Evolutionary conservation across 2,329 filamentous ascomycete genomes (phyloP), one percentile per base, ranked within the genome.

Genomic region (Incumbomyces delicatus): DNA sequence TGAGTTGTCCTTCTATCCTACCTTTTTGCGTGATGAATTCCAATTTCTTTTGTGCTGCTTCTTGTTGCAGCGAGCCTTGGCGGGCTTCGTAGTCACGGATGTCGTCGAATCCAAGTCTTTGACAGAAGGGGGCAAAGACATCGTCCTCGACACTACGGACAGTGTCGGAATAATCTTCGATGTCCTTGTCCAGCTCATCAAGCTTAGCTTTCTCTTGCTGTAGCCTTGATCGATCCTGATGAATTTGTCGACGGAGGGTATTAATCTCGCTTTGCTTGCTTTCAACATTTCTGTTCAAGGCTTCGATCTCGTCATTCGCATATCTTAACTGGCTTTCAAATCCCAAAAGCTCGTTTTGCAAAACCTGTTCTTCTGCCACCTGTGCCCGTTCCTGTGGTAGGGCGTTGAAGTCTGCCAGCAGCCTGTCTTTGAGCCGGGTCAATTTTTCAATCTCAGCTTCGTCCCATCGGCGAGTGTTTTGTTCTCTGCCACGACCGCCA

Each of bases 61-160:
- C 87, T 63, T 95, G 87, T 64, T 96, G 89, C 41, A 94, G 71
- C 35, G 85, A 88, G 41, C 92, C 90, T 66, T 96, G 92, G 56
- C 94, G 89, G 20, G 84, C 84, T 62, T 96, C 88, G 59, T 96
- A 98, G 48, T 87, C 85, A 49, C 90, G 85, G 53, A 98, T 94
- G 58, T 94, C 83, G 48, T 78, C 75, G 63, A 95, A 96, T 1
- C 89, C 87, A 16, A 95, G 78, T 46, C 85, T 80, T 57, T 80
- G 77, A 68, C 92, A 98, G 68, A 98, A 98, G 34, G 74, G 74
- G 17, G 75, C 74, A 64, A 95, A 98, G 27, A 98, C 76, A 57
- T 88, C 77, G 61, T 98, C 92, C 61, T 95, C 88, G 14, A 95
- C 85, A 46, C 79, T 75, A 36, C 83, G 78, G 50, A 96, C 85